Evolutionary conservation across 1,284 basidiomycete species (phyloP), one percentile per base, ranked within the genome.

Genomic region (Grifola frondosa): DNA sequence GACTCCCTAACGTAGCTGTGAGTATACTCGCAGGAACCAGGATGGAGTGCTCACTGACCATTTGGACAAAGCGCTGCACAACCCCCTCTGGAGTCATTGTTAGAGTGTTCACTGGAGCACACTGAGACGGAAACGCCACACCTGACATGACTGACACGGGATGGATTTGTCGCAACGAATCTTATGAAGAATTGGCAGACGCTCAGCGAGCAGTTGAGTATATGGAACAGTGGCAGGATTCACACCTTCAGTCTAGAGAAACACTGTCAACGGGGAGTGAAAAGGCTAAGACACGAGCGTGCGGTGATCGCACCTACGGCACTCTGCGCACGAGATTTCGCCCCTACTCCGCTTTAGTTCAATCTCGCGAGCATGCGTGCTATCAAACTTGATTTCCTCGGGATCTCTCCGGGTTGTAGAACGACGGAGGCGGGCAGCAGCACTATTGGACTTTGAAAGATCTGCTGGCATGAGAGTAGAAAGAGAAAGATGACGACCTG

Each of bases 101-200:
- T 30, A 37, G 45, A 33, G 38, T 32, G 30, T 44, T 29, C 15
- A 19, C 11, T 20, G 24, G 15, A 25, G 20, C 15, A 30, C 23
- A 40, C 7, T 31, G 39, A 23, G 19, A 30, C 15, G 17, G 24
- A 25, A 25, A 19, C 30, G 36, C 56, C 65, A 26, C 58, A 79
- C 80, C 68, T 80, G 78, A 59, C 81, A 84, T 7, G 80, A 81
- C 55, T 80, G 79, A 57, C 81, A 84, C 7, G 83, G 82, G 46
- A 87, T 82, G 50, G 82, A 74, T 70, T 85, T 87, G 73, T 87
- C 83, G 65, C 84, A 88, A 58, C 86, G 63, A 81, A 74, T 64
- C 84, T 85, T 49, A 13, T 25, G 15, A 37, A 26, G 28, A 25
- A 26, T 49, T 46, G 52, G 44, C 37, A 47, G 40, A 28, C 30